Base-by-base conservation (phyloP, 2,329 filamentous ascomycete species). In the Elsinoe perseae region DNA sequence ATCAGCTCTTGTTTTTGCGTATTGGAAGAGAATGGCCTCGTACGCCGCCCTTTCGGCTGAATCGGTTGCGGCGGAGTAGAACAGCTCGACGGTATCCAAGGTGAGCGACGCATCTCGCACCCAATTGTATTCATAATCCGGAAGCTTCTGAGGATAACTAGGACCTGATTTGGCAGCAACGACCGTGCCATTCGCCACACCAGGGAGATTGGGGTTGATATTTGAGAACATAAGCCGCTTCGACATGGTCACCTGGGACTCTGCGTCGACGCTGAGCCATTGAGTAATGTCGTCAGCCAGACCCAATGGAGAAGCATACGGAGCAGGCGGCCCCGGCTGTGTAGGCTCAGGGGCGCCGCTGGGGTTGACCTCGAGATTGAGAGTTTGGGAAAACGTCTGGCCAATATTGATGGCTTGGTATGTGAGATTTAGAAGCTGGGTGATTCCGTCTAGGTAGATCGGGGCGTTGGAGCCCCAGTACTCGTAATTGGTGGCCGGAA, bases 41-140 rank as follows among this genome's bases (percentile, higher is more conserved):
- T 66, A 67, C 21, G 58, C 55, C 8, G 53, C 43, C 52, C 61
- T 66, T 8, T 60, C 55, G 3, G 50, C 56, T 20, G 27, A 23
- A 9, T 62, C 59, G 6, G 59, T 63, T 3, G 65, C 61, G n/a
- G 62, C 62, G 5, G 57, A 46, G 55, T 68, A 67, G 9, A 67
- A 58, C 10, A 48, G 59, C 43, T 62, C 44, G 2, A 67, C 65
- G 6, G 67, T 66, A 30, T 68, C 64, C 58, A 66, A 63, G 4
- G 66, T 68, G 34, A 68, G 53, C 0, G 61, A 63, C 16, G 63
- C 61, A 38, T 68, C 65, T 44, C 65, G 59, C 2, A 67, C 65
- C 65, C 67, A 69, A 53, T 66, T 64, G 56, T 69, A 69, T n/a
- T 61, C 63, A 58, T 68, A 68, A 48, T 67, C 64, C 7, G 66